A percentile compares a stretch with the other conserved stretches of the same genome.
These are phyloP conservation scores for Cyclocybe aegerita DNA, from an alignment of 768 basidiomycete species.

Conservation along the genomic window DNA sequence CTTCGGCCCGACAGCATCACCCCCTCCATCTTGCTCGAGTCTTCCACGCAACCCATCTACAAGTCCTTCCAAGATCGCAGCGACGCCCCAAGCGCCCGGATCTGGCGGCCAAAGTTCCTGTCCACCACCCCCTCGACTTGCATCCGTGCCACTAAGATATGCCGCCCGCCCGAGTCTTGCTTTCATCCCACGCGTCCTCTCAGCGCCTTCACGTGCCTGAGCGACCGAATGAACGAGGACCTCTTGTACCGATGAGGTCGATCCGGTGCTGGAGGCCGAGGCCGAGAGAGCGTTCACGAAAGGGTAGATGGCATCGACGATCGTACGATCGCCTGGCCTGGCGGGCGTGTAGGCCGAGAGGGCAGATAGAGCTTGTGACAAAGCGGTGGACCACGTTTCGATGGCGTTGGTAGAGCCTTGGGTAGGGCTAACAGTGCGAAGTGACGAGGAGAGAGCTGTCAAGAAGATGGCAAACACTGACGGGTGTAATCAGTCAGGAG, in stretches of 20 bases:
- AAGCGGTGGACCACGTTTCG: slow-evolving; percentile 2
- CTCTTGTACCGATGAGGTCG: not conserved
- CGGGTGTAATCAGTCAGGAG: not conserved
- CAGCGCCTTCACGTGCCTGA: slow-evolving; percentile 41
- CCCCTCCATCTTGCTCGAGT: too few relatives aligned
- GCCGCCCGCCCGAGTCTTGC: slow-evolving; percentile 49
- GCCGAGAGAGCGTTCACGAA: slow-evolving; percentile 36
- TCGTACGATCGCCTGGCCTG: slow-evolving; percentile 52
- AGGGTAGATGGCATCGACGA: slow-evolving; percentile 52
- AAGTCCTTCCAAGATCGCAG: slow-evolving; percentile 39
- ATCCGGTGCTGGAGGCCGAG: too few relatives aligned
- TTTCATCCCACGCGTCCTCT: slow-evolving; percentile 45
- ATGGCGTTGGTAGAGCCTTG: too few relatives aligned
- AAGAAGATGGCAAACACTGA: slow-evolving; percentile 46
- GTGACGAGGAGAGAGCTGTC: slow-evolving; percentile 31
- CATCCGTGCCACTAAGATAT: slow-evolving; percentile 35
- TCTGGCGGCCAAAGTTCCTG: slow-evolving; percentile 39
- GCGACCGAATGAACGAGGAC: slow-evolving; percentile 30
- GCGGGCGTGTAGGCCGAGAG: slow-evolving; percentile 47
- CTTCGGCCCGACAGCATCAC: too few relatives aligned
- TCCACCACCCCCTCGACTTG: slow-evolving; percentile 21
- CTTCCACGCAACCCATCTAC: slow-evolving; percentile 13
- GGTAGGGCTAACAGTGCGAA: not conserved
- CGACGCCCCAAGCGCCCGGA: slow-evolving; percentile 58
- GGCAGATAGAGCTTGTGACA: slow-evolving; percentile 26